Conservation (phyloP, 1,139 yeast genomes). For the Chernovozyma sophiae-reginae region DNA sequence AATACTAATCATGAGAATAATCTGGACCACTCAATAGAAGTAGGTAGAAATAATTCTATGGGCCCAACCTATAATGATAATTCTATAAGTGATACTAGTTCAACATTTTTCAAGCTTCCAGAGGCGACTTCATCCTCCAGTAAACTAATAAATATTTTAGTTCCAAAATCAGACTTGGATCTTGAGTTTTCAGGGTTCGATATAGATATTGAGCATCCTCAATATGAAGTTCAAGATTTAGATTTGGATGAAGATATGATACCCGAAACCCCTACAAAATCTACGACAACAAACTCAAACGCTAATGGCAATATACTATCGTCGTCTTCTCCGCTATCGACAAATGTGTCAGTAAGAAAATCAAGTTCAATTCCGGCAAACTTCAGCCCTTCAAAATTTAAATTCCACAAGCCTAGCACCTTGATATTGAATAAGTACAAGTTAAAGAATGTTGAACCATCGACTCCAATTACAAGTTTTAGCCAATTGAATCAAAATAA, state of each 20-base stretch:
- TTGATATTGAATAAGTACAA: slow-evolving; percentile 5
- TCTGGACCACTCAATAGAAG: slow-evolving; percentile 35
- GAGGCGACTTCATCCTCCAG: slow-evolving; percentile 1
- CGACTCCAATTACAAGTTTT: slow-evolving; percentile 24
- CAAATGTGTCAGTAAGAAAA: slow-evolving; percentile 20
- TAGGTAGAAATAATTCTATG: slow-evolving; percentile 34
- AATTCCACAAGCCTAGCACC: slow-evolving; percentile 6
- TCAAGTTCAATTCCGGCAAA: slow-evolving; percentile 30
- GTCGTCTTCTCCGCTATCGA: neutral
- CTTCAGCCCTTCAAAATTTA: slow-evolving; percentile 24
- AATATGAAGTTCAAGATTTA: slow-evolving; percentile 2
- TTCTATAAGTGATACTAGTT: slow-evolving; percentile 26
- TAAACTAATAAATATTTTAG: neutral
- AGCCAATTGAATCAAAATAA: slow-evolving; percentile 7
- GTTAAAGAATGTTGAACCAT: slow-evolving; percentile 19
- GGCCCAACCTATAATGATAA: slow-evolving; percentile 12
- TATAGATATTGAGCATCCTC: slow-evolving; percentile 2
- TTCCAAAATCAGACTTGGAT: slow-evolving; percentile 18
- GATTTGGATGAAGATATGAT: slow-evolving; percentile 17
- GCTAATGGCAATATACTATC: neutral
- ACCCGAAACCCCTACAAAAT: slow-evolving; percentile 45
- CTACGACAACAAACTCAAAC: neutral
- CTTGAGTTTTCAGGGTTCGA: slow-evolving; percentile 20
- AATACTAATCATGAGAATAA: slow-evolving; percentile 9
- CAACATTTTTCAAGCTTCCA: slow-evolving; percentile 32